These are phyloP conservation scores for Wickerhamiella sergipiensis DNA, from an alignment of 805 yeast genomes.

Conservation along the genomic window DNA sequence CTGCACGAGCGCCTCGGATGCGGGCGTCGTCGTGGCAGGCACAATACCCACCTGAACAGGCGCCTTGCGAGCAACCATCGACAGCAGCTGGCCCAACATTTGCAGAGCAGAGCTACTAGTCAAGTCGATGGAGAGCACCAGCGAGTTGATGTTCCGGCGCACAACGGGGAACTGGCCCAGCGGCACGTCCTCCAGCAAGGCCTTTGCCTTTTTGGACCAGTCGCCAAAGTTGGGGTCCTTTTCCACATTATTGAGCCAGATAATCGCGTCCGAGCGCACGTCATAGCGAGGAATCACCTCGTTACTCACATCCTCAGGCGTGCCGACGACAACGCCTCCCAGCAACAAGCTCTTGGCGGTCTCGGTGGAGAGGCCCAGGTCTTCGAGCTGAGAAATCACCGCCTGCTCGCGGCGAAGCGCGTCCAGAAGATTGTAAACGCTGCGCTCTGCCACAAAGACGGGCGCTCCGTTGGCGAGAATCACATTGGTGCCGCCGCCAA, in stretches of 20 bases:
- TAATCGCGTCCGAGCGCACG: conserved; percentile 29
- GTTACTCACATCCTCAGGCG: conserved; percentile 7
- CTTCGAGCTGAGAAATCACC: conserved; percentile 16
- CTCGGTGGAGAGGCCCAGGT: conserved; percentile 25
- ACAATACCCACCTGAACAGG: conserved; percentile 76
- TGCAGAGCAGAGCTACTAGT: conserved; percentile 38
- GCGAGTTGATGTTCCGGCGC: conserved; percentile 60
- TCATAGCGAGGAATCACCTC: conserved; percentile 21
- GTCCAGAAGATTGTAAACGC: conserved; percentile 23
- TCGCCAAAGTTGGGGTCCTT: conserved; percentile 39
- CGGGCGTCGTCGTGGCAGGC: conserved; percentile 34
- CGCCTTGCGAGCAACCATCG: conserved; percentile 33
- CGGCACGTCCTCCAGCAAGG: conserved; percentile 33
- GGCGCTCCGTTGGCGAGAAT: conserved; percentile 61
- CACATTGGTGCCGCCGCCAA: conserved; percentile 19
- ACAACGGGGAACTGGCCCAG: conserved; percentile 57
- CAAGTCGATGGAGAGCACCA: conserved; percentile 55
- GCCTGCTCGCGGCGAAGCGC: conserved; percentile 28
- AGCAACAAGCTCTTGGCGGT: conserved; percentile 21
- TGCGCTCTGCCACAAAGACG: conserved; percentile 28
- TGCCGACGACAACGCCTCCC: conserved; percentile 7
- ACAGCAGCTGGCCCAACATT: conserved; percentile 27
- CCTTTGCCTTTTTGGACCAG: conserved; percentile 32
- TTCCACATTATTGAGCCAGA: conserved; percentile 70
- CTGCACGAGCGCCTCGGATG: conserved; percentile 14